Evolutionary conservation across 441 rosid species (phyloP), one percentile per base, ranked within the genome.

Genomic region (Breynia disticha): DNA sequence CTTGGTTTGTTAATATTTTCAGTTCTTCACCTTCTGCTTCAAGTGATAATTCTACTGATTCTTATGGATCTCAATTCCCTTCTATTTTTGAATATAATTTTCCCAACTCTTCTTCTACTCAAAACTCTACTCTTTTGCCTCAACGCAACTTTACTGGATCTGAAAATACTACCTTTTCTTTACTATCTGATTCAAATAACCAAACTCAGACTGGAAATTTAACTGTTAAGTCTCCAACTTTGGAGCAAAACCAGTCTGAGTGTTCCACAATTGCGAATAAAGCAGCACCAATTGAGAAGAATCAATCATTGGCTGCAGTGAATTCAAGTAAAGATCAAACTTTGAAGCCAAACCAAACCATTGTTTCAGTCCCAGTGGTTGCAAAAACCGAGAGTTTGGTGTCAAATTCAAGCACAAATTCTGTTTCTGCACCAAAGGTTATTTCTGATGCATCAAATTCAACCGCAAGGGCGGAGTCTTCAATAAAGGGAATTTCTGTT

Each of bases 1-100:
- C 81, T 24, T 80, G 83, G 83, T 76, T 82, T 63, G 39, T 84
- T 64, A 78, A 71, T 69, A 76, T 87, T 50, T 87, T 86, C 63
- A 53, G 74, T 14, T n/a, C 68, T 16, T 13, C 50, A 39, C 10
- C 70, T 32, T 0, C 72, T 3, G 5, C 19, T 1, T n/a, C 54
- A n/a, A 16, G 61, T 6, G 0, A 74, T 5, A 1, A 65, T 19
- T 16, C 76, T n/a, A 19, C 69, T 14, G 75, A 51, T 59, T 65
- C 91, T 52, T 60, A 64, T 16, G 60, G 84, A 79, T 82, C 95
- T 67, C 82, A 76, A 13, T 76, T 73, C 54, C 64, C 88, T 67
- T 67, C 91, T 7, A 6, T 77, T 19, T 73, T 76, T 66, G 63
- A 81, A 21, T 66, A 67, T 50, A 52, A 77, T 17, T 72, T 68